Evolutionary conservation across 202 grass and related monocot species (phyloP).

Genomic region (Digitaria exilis): DNA sequence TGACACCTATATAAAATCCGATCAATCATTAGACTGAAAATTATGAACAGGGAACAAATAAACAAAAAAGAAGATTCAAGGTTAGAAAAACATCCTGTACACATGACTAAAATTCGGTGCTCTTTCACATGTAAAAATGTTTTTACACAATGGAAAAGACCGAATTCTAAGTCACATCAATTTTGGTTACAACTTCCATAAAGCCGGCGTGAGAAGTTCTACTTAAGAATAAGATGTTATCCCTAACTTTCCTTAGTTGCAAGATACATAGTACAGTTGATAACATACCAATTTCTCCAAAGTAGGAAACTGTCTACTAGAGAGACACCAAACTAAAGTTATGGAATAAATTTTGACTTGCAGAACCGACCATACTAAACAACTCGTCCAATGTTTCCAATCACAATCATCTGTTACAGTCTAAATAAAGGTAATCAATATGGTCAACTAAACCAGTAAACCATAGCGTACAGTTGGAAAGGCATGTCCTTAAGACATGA

Average conservation of each 20-base stretch:
- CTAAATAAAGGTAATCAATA: not conserved
- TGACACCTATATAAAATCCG: slow-evolving; percentile 68
- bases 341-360: not conserved
- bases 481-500: not conserved
- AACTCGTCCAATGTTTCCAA: not conserved
- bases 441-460: not conserved
- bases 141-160: not conserved
- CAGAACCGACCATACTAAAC: not conserved
- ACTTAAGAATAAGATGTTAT: not conserved
- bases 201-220: not conserved
- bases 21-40: slow-evolving; percentile 31
- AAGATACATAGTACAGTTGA: no score
- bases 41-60: slow-evolving; percentile 21
- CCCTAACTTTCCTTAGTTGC: no score
- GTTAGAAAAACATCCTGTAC: not conserved
- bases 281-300: no score
- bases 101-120: not conserved
- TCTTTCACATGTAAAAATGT: not conserved
- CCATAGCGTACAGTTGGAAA: not conserved
- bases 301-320: not conserved
- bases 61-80: not conserved
- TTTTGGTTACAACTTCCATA: not conserved
- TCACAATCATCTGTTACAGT: not conserved
- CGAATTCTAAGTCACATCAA: not conserved
- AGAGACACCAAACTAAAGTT: not conserved